A percentile compares a stretch with the other conserved stretches of the same genome.
Conservation (phyloP, 192 early-diverging fungal species). For the Coemansia sp. region DNA sequence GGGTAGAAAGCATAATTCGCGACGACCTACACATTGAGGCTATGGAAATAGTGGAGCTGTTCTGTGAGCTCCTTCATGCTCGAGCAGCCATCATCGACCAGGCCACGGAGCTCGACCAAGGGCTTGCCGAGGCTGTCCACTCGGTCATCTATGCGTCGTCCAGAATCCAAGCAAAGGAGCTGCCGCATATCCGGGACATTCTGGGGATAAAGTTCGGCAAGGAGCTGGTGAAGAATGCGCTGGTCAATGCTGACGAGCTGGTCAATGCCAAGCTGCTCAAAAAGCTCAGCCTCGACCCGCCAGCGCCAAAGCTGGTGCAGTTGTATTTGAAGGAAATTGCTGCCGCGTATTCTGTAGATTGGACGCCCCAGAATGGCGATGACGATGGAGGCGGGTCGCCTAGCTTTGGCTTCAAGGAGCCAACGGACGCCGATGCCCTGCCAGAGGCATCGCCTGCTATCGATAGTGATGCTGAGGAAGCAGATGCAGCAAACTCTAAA, state of each 20-base stretch:
- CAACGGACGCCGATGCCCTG: neutral
- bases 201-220: conserved; percentile 80
- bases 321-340: conserved; percentile 91
- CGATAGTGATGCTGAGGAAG: neutral
- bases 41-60: conserved; percentile 89
- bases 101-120: conserved; percentile 70
- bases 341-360: conserved; percentile 70
- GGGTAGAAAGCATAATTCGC: conserved; percentile 91
- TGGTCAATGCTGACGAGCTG: conserved; percentile 69
- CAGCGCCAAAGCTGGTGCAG: conserved; percentile 73
- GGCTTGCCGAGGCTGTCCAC: conserved; percentile 82
- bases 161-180: conserved; percentile 81
- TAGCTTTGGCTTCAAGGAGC: conserved; percentile 18
- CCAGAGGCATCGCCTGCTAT: neutral
- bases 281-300: conserved; percentile 78
- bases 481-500: neutral
- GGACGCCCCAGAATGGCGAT: conserved; percentile 56
- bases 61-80: conserved; percentile 83
- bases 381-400: conserved; percentile 21
- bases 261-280: conserved; percentile 75
- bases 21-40: conserved; percentile 93
- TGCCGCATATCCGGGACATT: conserved; percentile 72
- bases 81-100: conserved; percentile 86
- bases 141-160: conserved; percentile 91
- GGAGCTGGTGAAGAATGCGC: conserved; percentile 70